A percentile compares a stretch with the other conserved stretches of the same genome.
phyloP scores from a whole-genome alignment of 768 basidiomycete genomes.

The Polyporus arcularius region DNA sequence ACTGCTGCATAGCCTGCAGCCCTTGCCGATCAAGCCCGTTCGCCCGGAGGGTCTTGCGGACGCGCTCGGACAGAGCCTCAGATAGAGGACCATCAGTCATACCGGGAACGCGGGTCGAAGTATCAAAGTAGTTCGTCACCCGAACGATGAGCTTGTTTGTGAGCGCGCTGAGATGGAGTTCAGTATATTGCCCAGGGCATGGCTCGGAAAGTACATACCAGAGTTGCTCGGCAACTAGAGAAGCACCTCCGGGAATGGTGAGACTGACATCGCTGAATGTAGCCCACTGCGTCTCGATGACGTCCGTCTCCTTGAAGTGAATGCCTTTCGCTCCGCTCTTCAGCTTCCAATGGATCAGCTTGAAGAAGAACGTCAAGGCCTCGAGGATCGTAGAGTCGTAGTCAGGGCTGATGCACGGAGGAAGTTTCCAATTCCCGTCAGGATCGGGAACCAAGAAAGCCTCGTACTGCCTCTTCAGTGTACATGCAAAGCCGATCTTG shows the following conservation, averaged over 20 bases:
- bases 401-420: conserved; percentile 84
- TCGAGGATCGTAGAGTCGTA: conserved; percentile 91
- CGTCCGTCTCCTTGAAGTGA: conserved; percentile 97
- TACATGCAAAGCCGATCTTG: conserved; percentile 87
- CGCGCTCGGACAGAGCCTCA: conserved; percentile 10
- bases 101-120: conserved; percentile 80
- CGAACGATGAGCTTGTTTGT: conserved; percentile 93
- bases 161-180: conserved; percentile 58
- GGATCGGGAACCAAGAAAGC: conserved; percentile 88
- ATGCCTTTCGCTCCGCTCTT: conserved; percentile 91
- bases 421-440: conserved; percentile 85
- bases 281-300: conserved; percentile 95
- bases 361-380: conserved; percentile 88
- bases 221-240: conserved; percentile 92
- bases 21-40: conserved; percentile 11
- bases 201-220: conserved; percentile 56
- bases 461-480: conserved; percentile 93
- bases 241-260: conserved; percentile 83
- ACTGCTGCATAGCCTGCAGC: neutral
- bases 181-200: neutral
- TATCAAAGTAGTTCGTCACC: conserved; percentile 92
- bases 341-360: conserved; percentile 92
- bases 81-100: conserved; percentile 33
- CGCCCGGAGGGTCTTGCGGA: conserved; percentile 27
- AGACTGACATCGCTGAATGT: conserved; percentile 92